phyloP scores from a whole-genome alignment of 2,329 filamentous ascomycete species.

The Bipolaris oryzae region DNA sequence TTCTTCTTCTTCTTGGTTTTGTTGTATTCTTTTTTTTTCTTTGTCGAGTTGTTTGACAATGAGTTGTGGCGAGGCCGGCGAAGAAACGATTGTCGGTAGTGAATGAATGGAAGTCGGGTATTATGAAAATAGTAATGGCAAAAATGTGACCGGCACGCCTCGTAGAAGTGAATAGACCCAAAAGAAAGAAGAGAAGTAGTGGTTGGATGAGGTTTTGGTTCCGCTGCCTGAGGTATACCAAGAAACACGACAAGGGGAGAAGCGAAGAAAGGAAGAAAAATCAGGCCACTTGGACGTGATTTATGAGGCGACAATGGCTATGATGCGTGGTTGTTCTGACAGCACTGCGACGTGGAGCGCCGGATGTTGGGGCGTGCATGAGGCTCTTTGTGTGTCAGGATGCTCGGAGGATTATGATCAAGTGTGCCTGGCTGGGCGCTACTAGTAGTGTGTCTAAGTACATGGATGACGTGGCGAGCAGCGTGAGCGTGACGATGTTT shows the following conservation, averaged over 20 bases:
- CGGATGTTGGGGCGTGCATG: constrained; percentile 31
- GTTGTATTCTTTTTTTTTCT: not conserved
- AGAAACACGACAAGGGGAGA: constrained; percentile 26
- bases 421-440: constrained; percentile 29
- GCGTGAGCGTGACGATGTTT: not conserved
- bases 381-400: constrained; percentile 37
- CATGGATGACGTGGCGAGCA: not conserved
- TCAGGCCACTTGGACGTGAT: constrained; percentile 41
- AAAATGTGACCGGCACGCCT: constrained; percentile 40
- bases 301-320: constrained; percentile 34
- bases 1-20: not conserved
- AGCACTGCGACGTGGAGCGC: constrained; percentile 38
- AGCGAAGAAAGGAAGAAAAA: constrained; percentile 21
- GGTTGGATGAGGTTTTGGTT: constrained; percentile 12
- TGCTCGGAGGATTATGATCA: constrained; percentile 22
- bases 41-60: not conserved
- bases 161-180: constrained; percentile 26
- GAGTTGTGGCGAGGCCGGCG: not conserved
- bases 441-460: constrained; percentile 4
- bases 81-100: not conserved
- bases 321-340: constrained; percentile 32
- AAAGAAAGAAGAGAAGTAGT: constrained; percentile 17
- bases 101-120: constrained; percentile 14
- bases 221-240: constrained; percentile 30
- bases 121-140: constrained; percentile 19